Evolutionary conservation across 768 basidiomycete species (phyloP).

Genomic region (Trametes coccinea): DNA sequence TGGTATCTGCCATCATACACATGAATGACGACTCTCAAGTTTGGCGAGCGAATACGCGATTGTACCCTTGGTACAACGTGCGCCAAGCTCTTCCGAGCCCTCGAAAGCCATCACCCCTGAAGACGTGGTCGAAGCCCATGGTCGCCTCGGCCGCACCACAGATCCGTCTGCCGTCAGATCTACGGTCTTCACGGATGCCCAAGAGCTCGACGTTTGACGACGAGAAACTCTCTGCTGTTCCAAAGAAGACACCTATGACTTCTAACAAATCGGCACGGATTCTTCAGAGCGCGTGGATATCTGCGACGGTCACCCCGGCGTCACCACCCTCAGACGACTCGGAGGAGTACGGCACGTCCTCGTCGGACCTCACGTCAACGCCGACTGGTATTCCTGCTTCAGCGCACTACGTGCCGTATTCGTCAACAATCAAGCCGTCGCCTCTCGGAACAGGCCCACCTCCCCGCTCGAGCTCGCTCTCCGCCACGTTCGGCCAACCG

Average conservation of each 20-base stretch:
- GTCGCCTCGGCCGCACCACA: conserved; percentile 10
- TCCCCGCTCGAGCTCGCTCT: conserved; percentile 20
- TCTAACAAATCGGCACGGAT: conserved; percentile 21
- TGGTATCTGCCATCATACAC: conserved; percentile 45
- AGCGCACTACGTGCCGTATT: conserved; percentile 22
- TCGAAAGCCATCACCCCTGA: conserved; percentile 38
- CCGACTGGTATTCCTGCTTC: conserved; percentile 18
- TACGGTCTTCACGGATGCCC: neutral
- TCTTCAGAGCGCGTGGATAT: conserved; percentile 22
- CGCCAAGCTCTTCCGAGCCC: conserved; percentile 34
- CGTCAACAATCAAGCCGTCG: conserved; percentile 22
- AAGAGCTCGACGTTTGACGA: conserved; percentile 6
- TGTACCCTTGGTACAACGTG: conserved; percentile 39
- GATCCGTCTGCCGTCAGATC: conserved; percentile 15
- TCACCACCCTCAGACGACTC: conserved; percentile 18
- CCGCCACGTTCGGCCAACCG: conserved; percentile 18
- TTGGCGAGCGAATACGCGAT: conserved; percentile 52
- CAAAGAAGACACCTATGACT: conserved; percentile 10
- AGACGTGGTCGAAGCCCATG: conserved; percentile 36
- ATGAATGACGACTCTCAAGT: conserved; percentile 47
- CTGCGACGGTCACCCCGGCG: conserved; percentile 21
- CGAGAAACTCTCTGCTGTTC: conserved; percentile 18
- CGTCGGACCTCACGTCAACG: conserved; percentile 22
- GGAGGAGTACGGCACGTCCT: conserved; percentile 12
- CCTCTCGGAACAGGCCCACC: conserved; percentile 14